Evolutionary conservation across 495 filamentous ascomycete genomes (phyloP).

Genomic region (Tuber indicum): DNA sequence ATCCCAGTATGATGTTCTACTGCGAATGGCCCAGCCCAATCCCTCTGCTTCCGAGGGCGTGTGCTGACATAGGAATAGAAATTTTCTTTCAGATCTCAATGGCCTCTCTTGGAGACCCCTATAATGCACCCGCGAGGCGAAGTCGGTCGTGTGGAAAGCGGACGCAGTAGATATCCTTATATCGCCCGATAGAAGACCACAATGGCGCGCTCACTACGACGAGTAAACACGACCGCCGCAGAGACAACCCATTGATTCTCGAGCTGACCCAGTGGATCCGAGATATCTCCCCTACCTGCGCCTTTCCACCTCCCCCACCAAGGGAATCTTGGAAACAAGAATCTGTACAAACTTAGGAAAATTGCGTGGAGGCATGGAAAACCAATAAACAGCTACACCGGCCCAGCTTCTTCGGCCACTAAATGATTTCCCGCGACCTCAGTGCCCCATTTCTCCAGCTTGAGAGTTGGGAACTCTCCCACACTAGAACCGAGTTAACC

Average conservation of each 20-base stretch:
- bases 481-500: slow-evolving; percentile 38
- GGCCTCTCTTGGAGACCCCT: too few relatives aligned
- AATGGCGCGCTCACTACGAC: slow-evolving; percentile 21
- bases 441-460: slow-evolving; percentile 40
- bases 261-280: slow-evolving; percentile 34
- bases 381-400: slow-evolving; percentile 47
- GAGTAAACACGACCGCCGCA: slow-evolving; percentile 32
- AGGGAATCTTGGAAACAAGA: slow-evolving; percentile 2
- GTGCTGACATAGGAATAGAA: too few relatives aligned
- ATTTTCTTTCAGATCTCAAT: too few relatives aligned
- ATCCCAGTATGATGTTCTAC: too few relatives aligned
- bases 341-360: slow-evolving; percentile 6
- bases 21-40: too few relatives aligned
- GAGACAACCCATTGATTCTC: slow-evolving; percentile 28
- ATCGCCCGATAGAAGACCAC: slow-evolving; percentile 18
- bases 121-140: too few relatives aligned
- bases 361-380: slow-evolving; percentile 32
- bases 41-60: too few relatives aligned
- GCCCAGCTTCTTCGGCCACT: slow-evolving; percentile 51
- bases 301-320: background rate
- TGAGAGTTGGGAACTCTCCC: slow-evolving; percentile 29
- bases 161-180: too few relatives aligned
- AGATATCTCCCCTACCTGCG: too few relatives aligned
- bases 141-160: too few relatives aligned
- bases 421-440: slow-evolving; percentile 45